Evolutionary conservation across 768 basidiomycete genomes (phyloP).

Genomic region (Clavulina sp.): DNA sequence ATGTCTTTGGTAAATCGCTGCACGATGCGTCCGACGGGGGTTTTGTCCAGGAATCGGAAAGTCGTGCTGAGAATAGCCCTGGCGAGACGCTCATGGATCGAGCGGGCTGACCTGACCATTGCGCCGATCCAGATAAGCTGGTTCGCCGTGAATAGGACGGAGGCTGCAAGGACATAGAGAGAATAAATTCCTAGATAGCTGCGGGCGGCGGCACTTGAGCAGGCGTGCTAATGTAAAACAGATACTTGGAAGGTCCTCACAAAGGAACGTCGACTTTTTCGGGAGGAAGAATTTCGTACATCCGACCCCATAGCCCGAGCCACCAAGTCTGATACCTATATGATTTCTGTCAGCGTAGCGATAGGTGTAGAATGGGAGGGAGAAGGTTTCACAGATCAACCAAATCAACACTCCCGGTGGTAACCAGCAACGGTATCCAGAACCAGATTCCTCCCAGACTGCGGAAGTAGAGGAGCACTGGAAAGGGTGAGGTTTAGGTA

Average conservation of each 20-base stretch:
- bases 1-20: conserved; percentile 13
- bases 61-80: conserved; percentile 41
- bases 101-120: conserved; percentile 33
- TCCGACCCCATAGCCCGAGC: conserved; percentile 20
- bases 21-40: conserved; percentile 13
- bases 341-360: conserved; percentile 3
- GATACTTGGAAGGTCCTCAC: conserved; percentile 22
- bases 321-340: conserved; percentile 24
- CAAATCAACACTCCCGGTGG: conserved; percentile 14
- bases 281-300: conserved; percentile 11
- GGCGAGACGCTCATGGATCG: conserved; percentile 34
- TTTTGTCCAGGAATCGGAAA: conserved; percentile 19
- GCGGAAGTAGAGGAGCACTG: conserved; percentile 22
- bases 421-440: conserved; percentile 17
- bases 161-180: no score
- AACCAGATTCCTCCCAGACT: conserved; percentile 17
- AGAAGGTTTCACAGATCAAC: no score
- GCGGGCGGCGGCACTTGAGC: no score
- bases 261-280: conserved; percentile 21
- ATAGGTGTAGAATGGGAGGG: no score
- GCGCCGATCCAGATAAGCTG: no score
- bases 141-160: no score
- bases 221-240: conserved; percentile 19
- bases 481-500: no score
- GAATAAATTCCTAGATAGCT: no score